Evolutionary conservation across 306 rosid species (phyloP), one percentile per base, ranked within the genome.

Genomic region (Lathyrus aphaca): DNA sequence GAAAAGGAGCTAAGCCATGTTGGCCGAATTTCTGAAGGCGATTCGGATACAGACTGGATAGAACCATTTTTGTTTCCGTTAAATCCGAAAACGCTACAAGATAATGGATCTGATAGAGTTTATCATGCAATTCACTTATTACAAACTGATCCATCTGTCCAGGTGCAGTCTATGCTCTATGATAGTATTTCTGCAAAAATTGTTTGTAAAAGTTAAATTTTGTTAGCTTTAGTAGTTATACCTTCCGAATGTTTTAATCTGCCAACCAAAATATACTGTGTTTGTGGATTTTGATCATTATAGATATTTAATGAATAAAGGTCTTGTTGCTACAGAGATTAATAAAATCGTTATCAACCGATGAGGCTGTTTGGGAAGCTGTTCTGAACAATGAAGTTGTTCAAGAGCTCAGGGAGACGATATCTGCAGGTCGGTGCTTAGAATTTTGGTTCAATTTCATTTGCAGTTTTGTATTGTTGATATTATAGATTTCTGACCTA

Each of bases 311-410:
- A 14, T 10, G 21, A 59, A 6, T 13, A 6, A 50, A 50, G 15
- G 15, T 62, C 46, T 12, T 77, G 77, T 16, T 77, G 79, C 37
- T 71, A 64, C 69, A 91, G 97, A 91, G 68, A 79, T 89, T 89
- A 85, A 96, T 91, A 64, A 71, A 81, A 57, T 82, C 97, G 18
- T 56, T 91, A 25, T 89, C 97, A 19, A 73, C 90, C 2, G 97
- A 91, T 76, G 79, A 42, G 76, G 80, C 85, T 14, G 87, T 91
- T 74, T 91, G 96, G 97, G 88, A 91, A 29, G 96, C 96, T 29
- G 85, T 91, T 61, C 53, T 85, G 83, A 84, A 84, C 75, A 91
- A 91, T 72, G 91, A 87, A 71, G 85, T 40, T 61, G 94, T 91
- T 63, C 81, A 73, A 8, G 88, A 89, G 83, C 80, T 91, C 6